Conservation (phyloP, 768 basidiomycete genomes). For the Cubamyces lactineus region DNA sequence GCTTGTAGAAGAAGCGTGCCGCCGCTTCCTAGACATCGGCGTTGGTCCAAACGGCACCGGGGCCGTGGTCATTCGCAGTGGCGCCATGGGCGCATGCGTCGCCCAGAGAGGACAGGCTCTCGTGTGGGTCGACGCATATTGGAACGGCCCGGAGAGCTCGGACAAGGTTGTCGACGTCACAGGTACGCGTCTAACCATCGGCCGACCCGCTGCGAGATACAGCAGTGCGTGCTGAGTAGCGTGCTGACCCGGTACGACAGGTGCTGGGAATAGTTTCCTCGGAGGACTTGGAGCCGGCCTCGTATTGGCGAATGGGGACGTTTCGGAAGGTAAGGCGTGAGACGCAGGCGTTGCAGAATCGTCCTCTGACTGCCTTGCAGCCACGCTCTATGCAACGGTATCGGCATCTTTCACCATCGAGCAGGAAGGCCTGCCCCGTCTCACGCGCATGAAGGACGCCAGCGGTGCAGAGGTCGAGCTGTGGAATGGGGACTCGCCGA, state of each 20-base stretch:
- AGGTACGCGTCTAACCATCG: conserved; percentile 44
- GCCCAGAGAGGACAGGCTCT: conserved; percentile 45
- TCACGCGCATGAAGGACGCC: conserved; percentile 39
- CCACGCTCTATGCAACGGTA: conserved; percentile 72
- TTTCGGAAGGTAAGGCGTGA: conserved; percentile 60
- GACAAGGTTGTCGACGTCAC: conserved; percentile 79
- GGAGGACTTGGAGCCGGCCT: conserved; percentile 84
- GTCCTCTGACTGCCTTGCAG: conserved; percentile 41
- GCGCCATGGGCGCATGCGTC: conserved; percentile 71
- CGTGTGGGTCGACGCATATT: conserved; percentile 77
- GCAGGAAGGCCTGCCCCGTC: conserved; percentile 71
- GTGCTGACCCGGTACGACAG: conserved; percentile 40
- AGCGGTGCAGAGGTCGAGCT: conserved; percentile 33
- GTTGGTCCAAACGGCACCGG: conserved; percentile 55
- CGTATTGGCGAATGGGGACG: conserved; percentile 52
- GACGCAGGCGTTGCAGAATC: not conserved
- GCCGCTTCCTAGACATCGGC: conserved; percentile 60
- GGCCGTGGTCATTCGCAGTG: conserved; percentile 75
- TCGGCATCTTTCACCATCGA: conserved; percentile 85
- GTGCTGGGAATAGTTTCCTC: conserved; percentile 90
- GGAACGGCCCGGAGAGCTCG: conserved; percentile 48
- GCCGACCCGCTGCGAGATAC: conserved; percentile 8
- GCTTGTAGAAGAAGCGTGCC: conserved; percentile 69
- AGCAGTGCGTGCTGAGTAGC: not conserved
- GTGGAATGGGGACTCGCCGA: conserved; percentile 78